These are phyloP conservation scores for Ensete glaucum DNA, from an alignment of 176 grass and related monocot species.

Conservation along the genomic window DNA sequence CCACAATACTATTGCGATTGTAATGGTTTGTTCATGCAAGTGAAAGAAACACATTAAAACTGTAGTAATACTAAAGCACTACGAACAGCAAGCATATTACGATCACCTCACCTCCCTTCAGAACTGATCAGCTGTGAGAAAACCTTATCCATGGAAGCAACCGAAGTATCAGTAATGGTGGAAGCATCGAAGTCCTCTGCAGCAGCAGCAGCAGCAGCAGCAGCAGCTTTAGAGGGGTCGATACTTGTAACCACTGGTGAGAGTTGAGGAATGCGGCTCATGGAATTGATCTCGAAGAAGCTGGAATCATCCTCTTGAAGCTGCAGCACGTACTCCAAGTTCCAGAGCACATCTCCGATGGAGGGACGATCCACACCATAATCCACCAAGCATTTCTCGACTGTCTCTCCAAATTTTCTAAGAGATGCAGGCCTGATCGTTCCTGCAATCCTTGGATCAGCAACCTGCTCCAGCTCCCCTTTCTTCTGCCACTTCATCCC, in stretches of 20 bases:
- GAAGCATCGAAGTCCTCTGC: too few species aligned
- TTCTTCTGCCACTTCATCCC: conserved; percentile 88
- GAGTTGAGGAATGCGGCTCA: conserved; percentile 62
- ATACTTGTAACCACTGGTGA: conserved; percentile 42
- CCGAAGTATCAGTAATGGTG: too few species aligned
- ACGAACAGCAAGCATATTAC: neutral
- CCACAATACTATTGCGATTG: neutral
- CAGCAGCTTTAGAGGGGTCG: conserved; percentile 26
- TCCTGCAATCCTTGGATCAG: conserved; percentile 49
- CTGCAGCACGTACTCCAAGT: conserved; percentile 78
- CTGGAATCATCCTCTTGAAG: conserved; percentile 58
- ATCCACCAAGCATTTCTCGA: conserved; percentile 86
- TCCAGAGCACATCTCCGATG: conserved; percentile 90
- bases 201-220: neutral
- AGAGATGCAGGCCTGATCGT: conserved; percentile 70
- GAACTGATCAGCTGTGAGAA: conserved; percentile 93
- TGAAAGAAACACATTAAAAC: neutral
- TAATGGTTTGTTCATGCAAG: neutral
- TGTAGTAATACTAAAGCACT: neutral
- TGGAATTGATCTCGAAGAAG: conserved; percentile 62
- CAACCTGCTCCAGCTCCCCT: conserved; percentile 73
- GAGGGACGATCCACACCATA: conserved; percentile 70
- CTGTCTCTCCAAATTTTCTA: conserved; percentile 80
- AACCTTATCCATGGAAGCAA: conserved; percentile 44
- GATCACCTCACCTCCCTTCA: conserved; percentile 55